Evolutionary conservation across 129 eudicot genomes (phyloP), one percentile per base, ranked within the genome.

Genomic region (Pulicaria dysenterica): DNA sequence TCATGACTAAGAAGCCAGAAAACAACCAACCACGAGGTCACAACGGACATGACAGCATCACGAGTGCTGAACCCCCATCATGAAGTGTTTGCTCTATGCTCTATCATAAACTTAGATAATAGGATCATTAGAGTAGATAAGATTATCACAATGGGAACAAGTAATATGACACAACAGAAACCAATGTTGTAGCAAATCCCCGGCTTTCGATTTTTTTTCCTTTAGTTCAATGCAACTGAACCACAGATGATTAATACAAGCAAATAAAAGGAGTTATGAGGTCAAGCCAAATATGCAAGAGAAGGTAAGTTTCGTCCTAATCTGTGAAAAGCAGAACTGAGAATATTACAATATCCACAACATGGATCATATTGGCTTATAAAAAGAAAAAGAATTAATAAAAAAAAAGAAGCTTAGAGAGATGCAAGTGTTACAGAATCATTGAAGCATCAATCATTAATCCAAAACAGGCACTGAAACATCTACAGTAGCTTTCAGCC

Each of bases 291-390:
- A 73, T n/a, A 50, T 55, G 50, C 38, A 17, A 63, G 14, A 53
- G 62, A 53, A 40, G 3, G 40, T 31, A 5, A 75, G 55, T 41
- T 11, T 15, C 37, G 2, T 59, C 16, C 65, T 64, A 64, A 74
- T 51, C 15, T 75, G 73, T 55, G 34, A 75, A 73, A 48, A 66
- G 6, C 73, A 75, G 5, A 74, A 74, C 6, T 13, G 10, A 19
- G 73, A 75, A 75, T 75, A 64, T 34, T 64, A 75, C 73, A 74
- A 64, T 42, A 75, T 54, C 79, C 73, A 64, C 72, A 55, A 63
- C 42, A 48, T 4, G 46, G 6, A 70, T 51, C 39, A 70, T 70
- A 70, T 54, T 58, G 76, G 67, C 76, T 70, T 70, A 14, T 56
- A 54, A n/a, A 17, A 7, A n/a, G 31, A 24, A 24, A 24, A 24